A percentile compares a stretch with the other conserved stretches of the same genome.
Evolutionary conservation across 2,329 filamentous ascomycete species (phyloP).

Genomic region (Cucurbitaria berberidis): DNA sequence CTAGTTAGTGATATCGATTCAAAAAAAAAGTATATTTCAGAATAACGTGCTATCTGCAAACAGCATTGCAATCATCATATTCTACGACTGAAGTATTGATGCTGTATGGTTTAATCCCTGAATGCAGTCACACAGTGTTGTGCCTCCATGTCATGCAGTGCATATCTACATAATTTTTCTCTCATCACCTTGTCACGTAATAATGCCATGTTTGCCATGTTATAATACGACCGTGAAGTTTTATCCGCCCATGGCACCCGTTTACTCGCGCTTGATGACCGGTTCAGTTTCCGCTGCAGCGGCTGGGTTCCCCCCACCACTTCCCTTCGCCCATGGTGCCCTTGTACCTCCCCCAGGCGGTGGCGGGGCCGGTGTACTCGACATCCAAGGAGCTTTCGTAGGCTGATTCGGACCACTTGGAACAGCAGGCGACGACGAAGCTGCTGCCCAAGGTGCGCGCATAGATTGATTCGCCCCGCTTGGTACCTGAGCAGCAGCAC

Average conservation of each 20-base stretch:
- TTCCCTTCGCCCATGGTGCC: constrained; percentile 34
- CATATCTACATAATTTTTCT: not conserved
- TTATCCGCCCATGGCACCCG: constrained; percentile 34
- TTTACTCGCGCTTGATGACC: constrained; percentile 18
- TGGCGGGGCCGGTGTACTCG: constrained; percentile 28
- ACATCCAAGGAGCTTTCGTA: constrained; percentile 36
- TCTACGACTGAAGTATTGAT: not conserved
- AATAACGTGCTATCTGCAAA: not conserved
- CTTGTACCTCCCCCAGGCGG: constrained; percentile 23
- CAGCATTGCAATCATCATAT: not conserved
- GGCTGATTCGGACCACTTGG: constrained; percentile 42
- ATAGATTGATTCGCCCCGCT: not conserved
- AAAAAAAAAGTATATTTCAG: not conserved
- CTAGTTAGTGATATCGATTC: not conserved
- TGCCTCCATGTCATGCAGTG: not conserved
- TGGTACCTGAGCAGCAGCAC: too few relatives aligned
- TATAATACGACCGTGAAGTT: constrained; percentile 4
- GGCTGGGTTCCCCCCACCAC: constrained; percentile 5
- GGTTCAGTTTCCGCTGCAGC: constrained; percentile 1
- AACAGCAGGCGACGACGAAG: constrained; percentile 5
- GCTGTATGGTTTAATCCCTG: not conserved
- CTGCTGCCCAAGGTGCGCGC: constrained; percentile 11
- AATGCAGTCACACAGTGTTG: not conserved
- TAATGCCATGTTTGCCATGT: not conserved
- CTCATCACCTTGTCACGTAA: not conserved